phyloP scores from a whole-genome alignment of 257 asterid genomes.

The Echium plantagineum region DNA sequence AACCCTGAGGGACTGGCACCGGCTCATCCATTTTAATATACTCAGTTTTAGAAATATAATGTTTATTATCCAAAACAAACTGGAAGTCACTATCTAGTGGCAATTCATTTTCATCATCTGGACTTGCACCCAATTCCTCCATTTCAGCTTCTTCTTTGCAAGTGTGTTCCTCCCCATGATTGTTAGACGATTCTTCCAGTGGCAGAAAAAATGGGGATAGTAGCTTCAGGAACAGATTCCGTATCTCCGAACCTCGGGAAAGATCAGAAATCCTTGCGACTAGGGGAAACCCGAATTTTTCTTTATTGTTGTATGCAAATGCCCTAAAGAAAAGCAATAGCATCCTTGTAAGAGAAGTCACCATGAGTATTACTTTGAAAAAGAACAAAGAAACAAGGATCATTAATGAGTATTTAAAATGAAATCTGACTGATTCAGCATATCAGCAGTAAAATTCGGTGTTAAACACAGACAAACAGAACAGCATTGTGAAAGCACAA shows the following conservation, averaged over 20 bases:
- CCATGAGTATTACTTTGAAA: neutral
- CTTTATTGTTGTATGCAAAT: slow-evolving; percentile 5
- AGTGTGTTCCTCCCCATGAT: slow-evolving; percentile 16
- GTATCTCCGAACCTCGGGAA: slow-evolving; percentile 41
- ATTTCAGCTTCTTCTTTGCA: slow-evolving; percentile 20
- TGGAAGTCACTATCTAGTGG: slow-evolving; percentile 21
- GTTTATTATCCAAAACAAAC: slow-evolving; percentile 17
- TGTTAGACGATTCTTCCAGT: slow-evolving; percentile 21
- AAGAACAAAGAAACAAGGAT: slow-evolving; percentile 1
- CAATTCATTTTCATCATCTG: slow-evolving; percentile 15
- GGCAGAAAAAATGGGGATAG: slow-evolving; percentile 38
- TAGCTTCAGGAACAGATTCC: slow-evolving; percentile 36
- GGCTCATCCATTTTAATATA: slow-evolving; percentile 43
- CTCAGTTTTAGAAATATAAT: neutral
- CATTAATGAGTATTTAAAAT: neutral
- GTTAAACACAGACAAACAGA: neutral
- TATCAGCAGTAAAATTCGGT: neutral
- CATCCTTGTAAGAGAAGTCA: neutral
- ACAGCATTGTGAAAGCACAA: neutral
- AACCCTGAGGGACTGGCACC: slow-evolving; percentile 12
- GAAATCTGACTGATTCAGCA: neutral
- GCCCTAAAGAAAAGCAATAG: slow-evolving; percentile 24
- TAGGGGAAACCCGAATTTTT: slow-evolving; percentile 55
- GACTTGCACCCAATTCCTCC: slow-evolving; percentile 16
- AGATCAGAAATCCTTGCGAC: slow-evolving; percentile 40